Base-by-base conservation (phyloP, 345 rosid genomes). In the Sonneratia alba region DNA sequence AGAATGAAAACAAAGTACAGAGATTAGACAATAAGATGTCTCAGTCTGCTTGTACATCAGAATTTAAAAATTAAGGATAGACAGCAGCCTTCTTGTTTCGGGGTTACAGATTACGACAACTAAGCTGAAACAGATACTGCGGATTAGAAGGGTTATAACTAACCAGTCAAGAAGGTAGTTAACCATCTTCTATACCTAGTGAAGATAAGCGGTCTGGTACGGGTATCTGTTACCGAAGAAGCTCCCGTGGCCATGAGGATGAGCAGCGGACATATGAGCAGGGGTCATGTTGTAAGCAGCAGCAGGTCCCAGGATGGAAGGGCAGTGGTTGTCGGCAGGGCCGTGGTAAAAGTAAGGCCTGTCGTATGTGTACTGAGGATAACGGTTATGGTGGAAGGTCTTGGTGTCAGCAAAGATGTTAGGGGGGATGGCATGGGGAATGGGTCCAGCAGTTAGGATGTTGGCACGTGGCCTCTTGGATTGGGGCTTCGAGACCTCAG, bases 151-250 rank as follows among this genome's bases (percentile, higher is more conserved):
- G 76, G 66, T 68, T 67, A 55, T 57, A 68, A 68, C 76, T 74
- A 74, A 63, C 76, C 69, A 66, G 69, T 74, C 69, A 68, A 67
- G 59, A 19, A 16, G 66, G 66, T 61, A 73, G 71, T 27, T 24
- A 42, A 55, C 70, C 70, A 10, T 65, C 69, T 65, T 57, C 77
- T 75, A 75, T 38, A 40, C 77, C 83, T 89, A 94, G 87, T 90
- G 93, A 83, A 88, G 89, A 79, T 89, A 90, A 12, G 88, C 82
- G 74, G 97, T 81, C 77, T 87, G 97, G 85, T 90, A 95, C 81
- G 87, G 99, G 78, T 90, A 92, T 83, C 92, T 88, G 70, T 90
- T 95, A 71, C 91, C 96, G 6, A 88, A 95, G 87, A 86, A 95
- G 96, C 87, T 91, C 55, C 96, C 91, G 62, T 87, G 97, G 71